phyloP scores from a whole-genome alignment of 228 moss, liverwort and hornwort species.

The Sphagnum fallax region DNA sequence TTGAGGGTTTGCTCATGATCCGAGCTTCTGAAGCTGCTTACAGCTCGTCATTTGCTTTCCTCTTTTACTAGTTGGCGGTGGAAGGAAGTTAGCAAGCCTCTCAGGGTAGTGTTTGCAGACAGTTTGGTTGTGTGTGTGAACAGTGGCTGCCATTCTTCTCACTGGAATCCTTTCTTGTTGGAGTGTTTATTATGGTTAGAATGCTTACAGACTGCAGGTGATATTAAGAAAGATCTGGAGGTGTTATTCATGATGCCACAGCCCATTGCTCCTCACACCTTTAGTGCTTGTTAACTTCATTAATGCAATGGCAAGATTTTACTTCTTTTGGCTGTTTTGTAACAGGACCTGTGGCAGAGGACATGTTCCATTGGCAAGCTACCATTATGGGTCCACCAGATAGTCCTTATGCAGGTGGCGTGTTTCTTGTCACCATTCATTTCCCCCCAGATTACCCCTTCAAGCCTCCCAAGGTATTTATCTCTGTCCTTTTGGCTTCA shows the following conservation, averaged over 20 bases:
- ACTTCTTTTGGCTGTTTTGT: constrained; percentile 3
- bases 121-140: too few species aligned
- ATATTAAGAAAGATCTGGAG: background rate
- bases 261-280: background rate
- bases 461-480: constrained; percentile 88
- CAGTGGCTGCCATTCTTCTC: too few species aligned
- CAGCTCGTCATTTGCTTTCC: too few species aligned
- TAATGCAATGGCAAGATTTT: background rate
- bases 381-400: constrained; percentile 99
- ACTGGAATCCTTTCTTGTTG: too few species aligned
- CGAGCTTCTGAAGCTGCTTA: too few species aligned
- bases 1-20: too few species aligned
- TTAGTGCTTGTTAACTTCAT: background rate
- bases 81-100: too few species aligned
- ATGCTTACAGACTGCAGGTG: too few species aligned
- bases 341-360: constrained; percentile 96
- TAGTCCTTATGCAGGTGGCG: constrained; percentile 96
- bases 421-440: constrained; percentile 97
- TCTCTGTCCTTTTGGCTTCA: background rate
- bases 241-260: background rate
- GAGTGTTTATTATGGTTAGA: too few species aligned
- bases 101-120: too few species aligned
- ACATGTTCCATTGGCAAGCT: constrained; percentile 99
- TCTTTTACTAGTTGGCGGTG: too few species aligned
- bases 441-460: constrained; percentile 98